Conservation (phyloP, 2,329 filamentous ascomycete species). For the Trichoderma breve region DNA sequence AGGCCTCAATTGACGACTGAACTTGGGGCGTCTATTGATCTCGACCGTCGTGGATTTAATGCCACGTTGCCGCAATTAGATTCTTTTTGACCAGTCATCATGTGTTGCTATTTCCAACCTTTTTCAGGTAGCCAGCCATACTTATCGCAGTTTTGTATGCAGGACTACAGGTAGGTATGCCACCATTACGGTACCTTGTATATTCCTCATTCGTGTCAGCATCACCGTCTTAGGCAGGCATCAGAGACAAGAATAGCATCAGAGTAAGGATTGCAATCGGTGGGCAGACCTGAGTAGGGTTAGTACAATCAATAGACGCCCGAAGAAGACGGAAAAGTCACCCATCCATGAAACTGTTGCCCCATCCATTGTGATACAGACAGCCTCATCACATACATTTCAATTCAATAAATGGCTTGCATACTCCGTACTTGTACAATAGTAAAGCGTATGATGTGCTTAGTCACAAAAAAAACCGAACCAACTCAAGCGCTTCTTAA, state of each 20-base stretch:
- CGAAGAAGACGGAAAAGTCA: neutral
- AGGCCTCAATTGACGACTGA: constrained; percentile 1
- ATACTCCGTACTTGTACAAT: neutral
- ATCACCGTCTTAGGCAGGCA: neutral
- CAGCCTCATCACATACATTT: neutral
- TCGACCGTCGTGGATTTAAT: neutral
- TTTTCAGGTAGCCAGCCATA: neutral
- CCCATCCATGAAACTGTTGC: neutral
- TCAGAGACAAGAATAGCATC: neutral
- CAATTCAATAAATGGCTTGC: neutral
- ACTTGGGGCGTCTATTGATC: neutral
- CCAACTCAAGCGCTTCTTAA: neutral
- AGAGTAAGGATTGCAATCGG: neutral
- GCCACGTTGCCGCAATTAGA: constrained; percentile 1
- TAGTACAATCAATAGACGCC: neutral
- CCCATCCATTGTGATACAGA: neutral
- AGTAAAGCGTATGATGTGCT: neutral
- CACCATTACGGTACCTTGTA: no score
- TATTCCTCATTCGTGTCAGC: neutral
- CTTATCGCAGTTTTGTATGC: neutral
- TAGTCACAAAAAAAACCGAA: neutral
- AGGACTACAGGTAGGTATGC: neutral
- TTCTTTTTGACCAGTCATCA: neutral
- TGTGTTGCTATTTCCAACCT: neutral
- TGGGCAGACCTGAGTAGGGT: neutral